Evolutionary conservation across 2,329 filamentous ascomycete genomes (phyloP), one percentile per base, ranked within the genome.

Genomic region (Aspergillus felis): DNA sequence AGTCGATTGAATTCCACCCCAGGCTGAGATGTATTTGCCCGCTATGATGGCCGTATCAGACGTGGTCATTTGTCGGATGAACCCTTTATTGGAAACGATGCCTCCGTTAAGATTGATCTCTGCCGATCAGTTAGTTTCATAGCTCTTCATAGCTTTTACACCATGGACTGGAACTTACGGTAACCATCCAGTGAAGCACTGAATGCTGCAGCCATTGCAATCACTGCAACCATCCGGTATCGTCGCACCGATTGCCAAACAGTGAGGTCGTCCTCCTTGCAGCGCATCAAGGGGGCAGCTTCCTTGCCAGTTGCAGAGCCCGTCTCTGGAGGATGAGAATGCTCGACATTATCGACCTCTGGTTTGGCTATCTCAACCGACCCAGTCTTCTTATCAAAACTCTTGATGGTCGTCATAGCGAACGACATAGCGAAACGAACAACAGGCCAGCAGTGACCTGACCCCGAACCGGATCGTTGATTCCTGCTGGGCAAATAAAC

Each of bases 151-250:
- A 28, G 24, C 29, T 17, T 12, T 17, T 14, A 24, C 35, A 17
- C 35, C 44, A 50, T 12, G 9, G 3, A 20, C 7, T 9, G 50
- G 27, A 57, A 42, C 68, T 64, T 57, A 74, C 71, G 76, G 54
- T 79, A 78, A 2, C 76, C 76, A 63, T 78, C 76, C 0, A 78
- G 62, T 0, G 76, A 71, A 14, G 76, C 76, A 50, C 70, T 72
- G 51, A 78, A 79, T 0, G 76, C 73, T 4, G 74, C 76, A 50
- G 62, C 56, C 75, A 78, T 78, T 2, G 74, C 74, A 25, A 78
- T 69, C 27, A 64, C 20, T 0, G 69, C 71, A 0, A 75, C 66
- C 1, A 62, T 58, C 42, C 76, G 77, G 65, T 74, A 76, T 49
- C 66, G 64, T 6, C 59, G 57, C 5, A 74, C 68, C 48, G 66